A percentile compares a stretch with the other conserved stretches of the same genome.
These are phyloP conservation scores for Penicillium diatomitis DNA, from an alignment of 495 filamentous ascomycete species.

Conservation along the genomic window DNA sequence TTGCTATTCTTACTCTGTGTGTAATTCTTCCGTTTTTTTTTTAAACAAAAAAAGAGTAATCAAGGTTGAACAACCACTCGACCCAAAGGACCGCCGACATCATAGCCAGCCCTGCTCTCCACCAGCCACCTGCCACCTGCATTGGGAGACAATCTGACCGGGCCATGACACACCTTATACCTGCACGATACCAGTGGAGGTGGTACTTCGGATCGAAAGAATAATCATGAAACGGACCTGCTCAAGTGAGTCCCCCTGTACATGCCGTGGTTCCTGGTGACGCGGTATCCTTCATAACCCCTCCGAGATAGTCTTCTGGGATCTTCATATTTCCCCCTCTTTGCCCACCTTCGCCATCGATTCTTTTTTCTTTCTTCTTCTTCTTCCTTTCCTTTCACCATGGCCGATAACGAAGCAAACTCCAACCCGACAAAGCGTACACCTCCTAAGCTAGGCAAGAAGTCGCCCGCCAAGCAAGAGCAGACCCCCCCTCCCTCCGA, in stretches of 20 bases:
- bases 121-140: neutral
- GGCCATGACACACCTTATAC: too few relatives aligned
- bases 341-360: conserved; percentile 1
- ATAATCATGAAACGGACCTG: too few relatives aligned
- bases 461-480: conserved; percentile 27
- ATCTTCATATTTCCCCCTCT: conserved; percentile 20
- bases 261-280: neutral
- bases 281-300: conserved; percentile 16
- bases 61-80: conserved; percentile 7
- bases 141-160: too few relatives aligned
- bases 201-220: too few relatives aligned
- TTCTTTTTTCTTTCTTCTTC: conserved; percentile 6
- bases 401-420: conserved; percentile 31
- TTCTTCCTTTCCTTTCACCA: conserved; percentile 23
- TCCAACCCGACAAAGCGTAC: conserved; percentile 21
- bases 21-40: conserved; percentile 5
- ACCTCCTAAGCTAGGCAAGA: conserved; percentile 28
- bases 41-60: conserved; percentile 1
- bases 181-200: too few relatives aligned
- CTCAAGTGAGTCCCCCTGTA: neutral
- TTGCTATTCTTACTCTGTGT: too few relatives aligned
- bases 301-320: neutral
- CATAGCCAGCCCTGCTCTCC: conserved; percentile 6
- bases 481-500: conserved; percentile 24
- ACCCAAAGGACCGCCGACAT: conserved; percentile 10